These are phyloP conservation scores for Ciborinia camelliae DNA, from an alignment of 2,329 filamentous ascomycete species.

Conservation along the genomic window DNA sequence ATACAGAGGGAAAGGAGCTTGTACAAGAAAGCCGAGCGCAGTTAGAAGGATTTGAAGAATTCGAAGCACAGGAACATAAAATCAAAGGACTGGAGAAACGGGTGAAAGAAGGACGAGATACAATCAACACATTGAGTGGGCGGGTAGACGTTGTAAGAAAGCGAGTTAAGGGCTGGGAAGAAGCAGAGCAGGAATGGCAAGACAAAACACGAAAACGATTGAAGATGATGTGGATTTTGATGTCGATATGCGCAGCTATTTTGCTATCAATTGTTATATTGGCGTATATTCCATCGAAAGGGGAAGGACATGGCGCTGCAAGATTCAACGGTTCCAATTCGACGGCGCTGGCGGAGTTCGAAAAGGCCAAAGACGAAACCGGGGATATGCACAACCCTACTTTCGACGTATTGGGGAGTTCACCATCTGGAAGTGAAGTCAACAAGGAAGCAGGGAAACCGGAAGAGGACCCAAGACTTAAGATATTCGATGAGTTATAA, in stretches of 20 bases:
- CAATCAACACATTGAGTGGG: conserved; percentile 56
- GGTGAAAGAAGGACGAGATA: conserved; percentile 57
- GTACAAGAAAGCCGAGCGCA: conserved; percentile 52
- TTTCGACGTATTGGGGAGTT: conserved; percentile 24
- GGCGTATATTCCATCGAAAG: conserved; percentile 29
- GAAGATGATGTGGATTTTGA: conserved; percentile 60
- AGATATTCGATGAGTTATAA: conserved; percentile 38
- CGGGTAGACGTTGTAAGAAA: conserved; percentile 62
- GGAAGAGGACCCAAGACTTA: conserved; percentile 34
- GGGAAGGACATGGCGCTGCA: conserved; percentile 12
- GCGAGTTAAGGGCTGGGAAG: conserved; percentile 65
- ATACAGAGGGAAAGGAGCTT: conserved; percentile 56
- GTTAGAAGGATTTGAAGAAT: conserved; percentile 57
- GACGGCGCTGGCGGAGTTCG: conserved; percentile 25
- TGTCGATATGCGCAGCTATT: conserved; percentile 43
- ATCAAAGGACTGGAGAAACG: conserved; percentile 61
- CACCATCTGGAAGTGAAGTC: conserved; percentile 3
- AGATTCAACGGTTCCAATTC: conserved; percentile 25
- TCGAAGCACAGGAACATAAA: conserved; percentile 61
- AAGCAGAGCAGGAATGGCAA: conserved; percentile 63
- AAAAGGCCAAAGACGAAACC: conserved; percentile 27
- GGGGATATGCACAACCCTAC: conserved; percentile 20
- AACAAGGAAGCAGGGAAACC: conserved; percentile 21
- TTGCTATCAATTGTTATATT: conserved; percentile 46
- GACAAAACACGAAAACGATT: conserved; percentile 62